A percentile compares a stretch with the other conserved stretches of the same genome.
These are phyloP conservation scores for Tolypocladium amazonense DNA, from an alignment of 2,329 filamentous ascomycete species.

Conservation along the genomic window DNA sequence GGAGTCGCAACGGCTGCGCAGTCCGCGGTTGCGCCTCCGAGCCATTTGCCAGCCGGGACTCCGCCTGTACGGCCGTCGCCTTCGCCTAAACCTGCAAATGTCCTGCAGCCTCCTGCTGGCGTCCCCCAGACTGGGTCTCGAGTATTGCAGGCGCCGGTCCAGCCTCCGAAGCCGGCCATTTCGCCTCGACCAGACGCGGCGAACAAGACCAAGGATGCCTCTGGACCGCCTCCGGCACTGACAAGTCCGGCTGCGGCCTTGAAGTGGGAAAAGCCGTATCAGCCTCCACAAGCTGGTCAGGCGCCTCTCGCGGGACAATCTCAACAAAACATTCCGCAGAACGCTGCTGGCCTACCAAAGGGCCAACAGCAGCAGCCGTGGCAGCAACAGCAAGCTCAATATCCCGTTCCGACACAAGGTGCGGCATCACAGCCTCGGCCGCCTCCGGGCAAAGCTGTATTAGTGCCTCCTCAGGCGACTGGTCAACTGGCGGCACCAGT, in stretches of 20 bases:
- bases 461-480: slow-evolving; percentile 23
- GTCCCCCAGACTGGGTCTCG: slow-evolving; percentile 19
- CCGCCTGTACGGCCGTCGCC: slow-evolving; percentile 16
- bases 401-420: slow-evolving; percentile 6
- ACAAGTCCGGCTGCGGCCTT: slow-evolving; percentile 15
- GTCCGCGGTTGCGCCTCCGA: slow-evolving; percentile 16
- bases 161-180: slow-evolving; percentile 18
- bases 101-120: slow-evolving; percentile 25
- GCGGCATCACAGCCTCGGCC: slow-evolving; percentile 9
- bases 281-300: slow-evolving; percentile 18
- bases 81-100: slow-evolving; percentile 19
- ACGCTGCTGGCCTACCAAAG: slow-evolving; percentile 10
- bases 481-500: slow-evolving; percentile 23
- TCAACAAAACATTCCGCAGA: slow-evolving; percentile 13
- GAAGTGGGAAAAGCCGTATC: slow-evolving; percentile 32
- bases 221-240: slow-evolving; percentile 10
- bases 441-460: slow-evolving; percentile 16
- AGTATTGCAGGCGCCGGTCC: slow-evolving; percentile 19
- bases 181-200: slow-evolving; percentile 22
- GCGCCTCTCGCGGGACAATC: slow-evolving; percentile 13
- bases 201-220: slow-evolving; percentile 17
- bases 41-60: slow-evolving; percentile 15
- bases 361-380: slow-evolving; percentile 10
- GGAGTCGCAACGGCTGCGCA: slow-evolving; percentile 10
- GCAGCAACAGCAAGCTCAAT: slow-evolving; percentile 3